phyloP scores from a whole-genome alignment of 495 filamentous ascomycete genomes.

The Tuber borchii region DNA sequence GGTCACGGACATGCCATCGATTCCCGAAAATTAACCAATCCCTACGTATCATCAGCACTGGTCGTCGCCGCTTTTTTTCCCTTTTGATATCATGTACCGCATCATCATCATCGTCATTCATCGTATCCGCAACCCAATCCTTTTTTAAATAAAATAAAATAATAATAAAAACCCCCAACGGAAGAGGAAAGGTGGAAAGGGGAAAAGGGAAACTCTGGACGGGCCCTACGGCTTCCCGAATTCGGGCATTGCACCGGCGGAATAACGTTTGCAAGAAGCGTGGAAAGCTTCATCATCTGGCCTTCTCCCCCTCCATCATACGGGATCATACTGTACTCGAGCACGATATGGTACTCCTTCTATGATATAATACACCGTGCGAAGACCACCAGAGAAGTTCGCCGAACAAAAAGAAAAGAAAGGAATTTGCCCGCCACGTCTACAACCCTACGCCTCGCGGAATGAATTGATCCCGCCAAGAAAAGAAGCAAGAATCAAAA shows the following conservation, averaged over 20 bases:
- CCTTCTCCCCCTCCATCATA: not conserved
- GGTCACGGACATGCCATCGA: conserved; percentile 6
- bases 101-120: not conserved
- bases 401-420: not conserved
- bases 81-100: not conserved
- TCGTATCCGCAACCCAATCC: not conserved
- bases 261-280: not conserved
- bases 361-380: not conserved
- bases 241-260: not conserved
- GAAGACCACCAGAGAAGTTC: not conserved
- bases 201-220: not conserved
- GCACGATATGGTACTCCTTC: not conserved
- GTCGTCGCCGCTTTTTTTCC: not conserved
- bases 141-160: not conserved
- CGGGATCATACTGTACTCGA: not conserved
- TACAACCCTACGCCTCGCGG: not conserved
- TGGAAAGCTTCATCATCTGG: not conserved
- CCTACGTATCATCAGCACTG: not conserved
- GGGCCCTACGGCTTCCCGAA: not conserved
- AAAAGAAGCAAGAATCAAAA: not conserved
- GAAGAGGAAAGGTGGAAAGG: not conserved
- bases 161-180: no score
- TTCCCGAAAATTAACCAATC: conserved; percentile 11
- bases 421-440: not conserved
- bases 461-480: not conserved